Conservation (phyloP, 257 asterid genomes). For the Solanum chilense region DNA sequence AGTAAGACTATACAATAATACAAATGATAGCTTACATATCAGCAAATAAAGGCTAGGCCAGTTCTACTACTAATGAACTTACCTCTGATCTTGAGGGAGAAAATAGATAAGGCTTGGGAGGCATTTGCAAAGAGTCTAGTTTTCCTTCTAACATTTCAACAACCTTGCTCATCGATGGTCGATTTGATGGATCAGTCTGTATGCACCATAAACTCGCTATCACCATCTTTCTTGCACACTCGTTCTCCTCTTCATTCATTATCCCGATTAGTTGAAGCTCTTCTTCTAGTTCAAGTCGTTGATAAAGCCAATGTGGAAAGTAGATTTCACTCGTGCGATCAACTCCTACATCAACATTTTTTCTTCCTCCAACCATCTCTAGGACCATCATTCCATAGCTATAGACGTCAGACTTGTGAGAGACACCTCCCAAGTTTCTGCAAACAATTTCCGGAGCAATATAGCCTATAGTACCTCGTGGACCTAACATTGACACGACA, state of each 20-base stretch:
- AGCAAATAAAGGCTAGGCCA: background rate
- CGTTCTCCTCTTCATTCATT: conserved; percentile 2
- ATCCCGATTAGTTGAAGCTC: background rate
- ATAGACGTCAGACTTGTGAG: conserved; percentile 30
- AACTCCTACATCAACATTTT: background rate
- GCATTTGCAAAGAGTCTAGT: conserved; percentile 7
- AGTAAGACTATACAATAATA: background rate
- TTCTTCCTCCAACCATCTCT: background rate
- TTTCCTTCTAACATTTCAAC: conserved; percentile 29
- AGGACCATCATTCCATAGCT: conserved; percentile 25
- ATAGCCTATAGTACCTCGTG: conserved; percentile 12
- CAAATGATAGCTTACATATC: background rate
- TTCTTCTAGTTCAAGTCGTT: background rate
- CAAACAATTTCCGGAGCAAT: conserved; percentile 20
- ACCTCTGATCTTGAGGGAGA: conserved; percentile 4
- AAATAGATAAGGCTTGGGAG: conserved; percentile 16
- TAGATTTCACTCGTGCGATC: conserved; percentile 3
- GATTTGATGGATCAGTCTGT: conserved; percentile 16
- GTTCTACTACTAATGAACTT: background rate
- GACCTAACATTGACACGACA: background rate
- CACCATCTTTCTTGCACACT: conserved; percentile 12
- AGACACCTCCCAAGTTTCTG: conserved; percentile 18
- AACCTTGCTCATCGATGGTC: conserved; percentile 25
- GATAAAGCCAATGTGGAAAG: conserved; percentile 17
- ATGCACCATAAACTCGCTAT: conserved; percentile 39